These are phyloP conservation scores for Jamesozyma lodderae DNA, from an alignment of 805 yeast genomes.

Conservation along the genomic window DNA sequence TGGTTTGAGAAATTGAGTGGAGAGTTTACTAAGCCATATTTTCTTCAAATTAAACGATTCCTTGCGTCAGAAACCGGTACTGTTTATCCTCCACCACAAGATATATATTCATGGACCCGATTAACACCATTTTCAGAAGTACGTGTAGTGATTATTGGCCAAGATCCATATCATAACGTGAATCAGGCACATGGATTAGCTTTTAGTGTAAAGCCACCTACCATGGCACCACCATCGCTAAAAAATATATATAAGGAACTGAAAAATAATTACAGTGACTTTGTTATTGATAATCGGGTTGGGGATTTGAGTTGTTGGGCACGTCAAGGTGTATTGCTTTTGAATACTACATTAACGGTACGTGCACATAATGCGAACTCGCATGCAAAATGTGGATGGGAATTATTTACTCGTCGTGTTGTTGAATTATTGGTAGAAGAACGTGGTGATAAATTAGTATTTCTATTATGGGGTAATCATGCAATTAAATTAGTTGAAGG, in stretches of 20 bases:
- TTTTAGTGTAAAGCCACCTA: slow-evolving; percentile 79
- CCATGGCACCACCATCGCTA: slow-evolving; percentile 81
- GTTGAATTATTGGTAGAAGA: slow-evolving; percentile 44
- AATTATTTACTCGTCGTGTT: slow-evolving; percentile 68
- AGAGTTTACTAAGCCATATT: slow-evolving; percentile 81
- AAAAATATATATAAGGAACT: slow-evolving; percentile 79
- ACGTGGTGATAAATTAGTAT: slow-evolving; percentile 46
- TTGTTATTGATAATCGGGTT: slow-evolving; percentile 40
- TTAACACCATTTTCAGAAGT: slow-evolving; percentile 68
- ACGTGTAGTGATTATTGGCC: slow-evolving; percentile 79
- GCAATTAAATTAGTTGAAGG: slow-evolving; percentile 54
- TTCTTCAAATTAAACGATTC: slow-evolving; percentile 60
- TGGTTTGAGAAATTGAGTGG: slow-evolving; percentile 67
- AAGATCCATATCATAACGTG: slow-evolving; percentile 89
- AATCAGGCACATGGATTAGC: slow-evolving; percentile 97
- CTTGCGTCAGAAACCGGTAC: slow-evolving; percentile 38
- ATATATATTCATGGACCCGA: slow-evolving; percentile 87
- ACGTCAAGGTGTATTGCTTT: slow-evolving; percentile 70
- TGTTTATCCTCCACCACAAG: slow-evolving; percentile 69
- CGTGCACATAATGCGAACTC: slow-evolving; percentile 90
- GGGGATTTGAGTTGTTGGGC: slow-evolving; percentile 78
- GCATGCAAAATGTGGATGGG: slow-evolving; percentile 91
- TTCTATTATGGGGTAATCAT: slow-evolving; percentile 77
- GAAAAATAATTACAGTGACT: slow-evolving; percentile 63
- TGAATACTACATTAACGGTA: slow-evolving; percentile 85